Conservation (phyloP, 1,139 yeast species). For the Saccharomycopsis hybrid region DNA sequence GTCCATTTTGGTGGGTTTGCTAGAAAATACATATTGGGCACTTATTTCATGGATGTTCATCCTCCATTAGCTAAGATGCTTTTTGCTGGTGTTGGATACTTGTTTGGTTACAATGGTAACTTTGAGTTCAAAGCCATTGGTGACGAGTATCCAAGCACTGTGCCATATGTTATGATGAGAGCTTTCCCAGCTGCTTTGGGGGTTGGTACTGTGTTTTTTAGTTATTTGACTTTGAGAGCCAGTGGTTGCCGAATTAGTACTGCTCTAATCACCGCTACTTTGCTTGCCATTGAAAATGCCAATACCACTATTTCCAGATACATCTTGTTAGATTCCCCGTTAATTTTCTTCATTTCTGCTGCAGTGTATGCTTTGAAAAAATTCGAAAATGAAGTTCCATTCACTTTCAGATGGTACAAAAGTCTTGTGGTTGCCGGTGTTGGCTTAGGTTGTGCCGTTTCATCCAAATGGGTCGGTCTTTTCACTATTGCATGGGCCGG, state of each 20-base stretch:
- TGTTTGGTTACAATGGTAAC: constrained; percentile 69
- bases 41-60: constrained; percentile 86
- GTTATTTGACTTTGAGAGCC: constrained; percentile 75
- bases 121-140: constrained; percentile 73
- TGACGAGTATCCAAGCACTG: constrained; percentile 46
- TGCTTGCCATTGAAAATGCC: constrained; percentile 79
- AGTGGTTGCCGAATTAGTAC: constrained; percentile 82
- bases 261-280: constrained; percentile 58
- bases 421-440: constrained; percentile 69
- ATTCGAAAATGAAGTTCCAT: constrained; percentile 75
- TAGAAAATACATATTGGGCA: constrained; percentile 62
- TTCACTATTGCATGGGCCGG: constrained; percentile 96
- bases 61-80: constrained; percentile 91
- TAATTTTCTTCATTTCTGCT: constrained; percentile 85
- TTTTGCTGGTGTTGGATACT: constrained; percentile 65
- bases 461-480: constrained; percentile 95
- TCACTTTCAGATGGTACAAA: constrained; percentile 62
- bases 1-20: constrained; percentile 82
- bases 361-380: constrained; percentile 74
- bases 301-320: constrained; percentile 84
- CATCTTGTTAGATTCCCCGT: constrained; percentile 85
- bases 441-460: constrained; percentile 79
- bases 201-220: constrained; percentile 65
- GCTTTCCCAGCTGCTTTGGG: constrained; percentile 80
- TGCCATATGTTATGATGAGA: constrained; percentile 82